Evolutionary conservation across 345 rosid genomes (phyloP).

Genomic region (Moricandia moricandioides): DNA sequence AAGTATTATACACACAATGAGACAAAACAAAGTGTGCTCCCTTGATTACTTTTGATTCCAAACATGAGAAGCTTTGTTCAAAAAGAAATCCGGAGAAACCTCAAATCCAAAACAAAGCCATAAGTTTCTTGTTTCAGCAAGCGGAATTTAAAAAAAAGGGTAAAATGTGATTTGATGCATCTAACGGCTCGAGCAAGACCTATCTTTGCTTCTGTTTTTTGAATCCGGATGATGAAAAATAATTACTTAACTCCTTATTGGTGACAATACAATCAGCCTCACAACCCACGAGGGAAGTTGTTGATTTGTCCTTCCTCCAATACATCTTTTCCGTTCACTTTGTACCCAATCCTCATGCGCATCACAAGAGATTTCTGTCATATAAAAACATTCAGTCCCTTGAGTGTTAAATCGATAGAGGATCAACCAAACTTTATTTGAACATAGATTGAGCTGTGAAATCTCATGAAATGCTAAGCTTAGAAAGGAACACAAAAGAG

Average conservation of each 20-base stretch:
- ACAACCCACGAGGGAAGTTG: conserved; percentile 77
- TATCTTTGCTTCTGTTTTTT: not conserved
- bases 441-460: not conserved
- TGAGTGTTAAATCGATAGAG: not conserved
- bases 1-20: too few species aligned
- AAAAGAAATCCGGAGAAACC: conserved; percentile 17
- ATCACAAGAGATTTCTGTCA: conserved; percentile 90
- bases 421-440: conserved; percentile 1
- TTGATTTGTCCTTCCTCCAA: conserved; percentile 93
- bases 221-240: not conserved
- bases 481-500: not conserved
- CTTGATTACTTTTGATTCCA: conserved; percentile 16
- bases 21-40: conserved; percentile 2
- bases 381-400: conserved; percentile 28
- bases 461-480: not conserved
- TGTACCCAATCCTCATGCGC: conserved; percentile 90
- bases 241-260: conserved; percentile 4
- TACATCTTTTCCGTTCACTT: conserved; percentile 65
- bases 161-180: conserved; percentile 19
- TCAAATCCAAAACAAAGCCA: conserved; percentile 29
- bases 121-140: conserved; percentile 15
- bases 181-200: conserved; percentile 13
- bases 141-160: conserved; percentile 6
- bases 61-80: conserved; percentile 29
- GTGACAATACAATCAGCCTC: conserved; percentile 40